Base-by-base conservation (phyloP, 352 stramenopile genomes). In the Pythium phragmitis region DNA sequence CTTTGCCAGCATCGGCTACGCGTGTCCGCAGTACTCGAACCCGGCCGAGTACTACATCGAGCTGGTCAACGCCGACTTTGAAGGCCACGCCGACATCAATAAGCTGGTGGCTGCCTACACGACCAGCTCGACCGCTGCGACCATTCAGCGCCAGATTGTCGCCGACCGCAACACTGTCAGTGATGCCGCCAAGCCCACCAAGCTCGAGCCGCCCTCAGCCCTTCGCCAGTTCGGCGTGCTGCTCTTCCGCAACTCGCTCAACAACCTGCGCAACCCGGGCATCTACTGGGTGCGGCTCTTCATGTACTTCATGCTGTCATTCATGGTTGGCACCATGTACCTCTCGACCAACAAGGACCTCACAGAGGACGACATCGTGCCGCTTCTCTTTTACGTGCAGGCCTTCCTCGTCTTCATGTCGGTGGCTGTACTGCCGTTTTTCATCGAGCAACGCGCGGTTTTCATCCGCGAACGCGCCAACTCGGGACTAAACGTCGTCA, bases 381-480 rank as follows among this genome's bases (percentile, higher is more conserved):
- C 76, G 36, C 34, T 96, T 53, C 60, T 96, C 7, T 97, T 95
- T 64, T 96, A 91, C 77, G 76, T 92, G 33, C 80, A 90, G 28
- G 85, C 87, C 69, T 96, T 96, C 11, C 34, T 39, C 11, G 34
- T 39, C 34, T 39, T 39, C 34, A 39, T 39, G 90, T 89, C 76
- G 53, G 79, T 96, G 39, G 87, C 88, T 3, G 84, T 91, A 4
- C 68, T 97, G 17, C 88, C 90, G 3, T 94, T 94, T 28, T 97
- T 96, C 72, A 98, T 97, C 88, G 91, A 30, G 65, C 16, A 72
- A 66, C 42, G 34, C 91, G 87, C 76, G 8, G 80, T 97, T n/a
- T 89, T 33, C 79, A 94, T 69, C 58, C 9, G 39, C 5, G 13
- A 46, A 14, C 39, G 80, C 5, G 73, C 88, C 21, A 28, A 88